Evolutionary conservation across 2,329 filamentous ascomycete genomes (phyloP).

Genomic region (Grosmannia serpens): DNA sequence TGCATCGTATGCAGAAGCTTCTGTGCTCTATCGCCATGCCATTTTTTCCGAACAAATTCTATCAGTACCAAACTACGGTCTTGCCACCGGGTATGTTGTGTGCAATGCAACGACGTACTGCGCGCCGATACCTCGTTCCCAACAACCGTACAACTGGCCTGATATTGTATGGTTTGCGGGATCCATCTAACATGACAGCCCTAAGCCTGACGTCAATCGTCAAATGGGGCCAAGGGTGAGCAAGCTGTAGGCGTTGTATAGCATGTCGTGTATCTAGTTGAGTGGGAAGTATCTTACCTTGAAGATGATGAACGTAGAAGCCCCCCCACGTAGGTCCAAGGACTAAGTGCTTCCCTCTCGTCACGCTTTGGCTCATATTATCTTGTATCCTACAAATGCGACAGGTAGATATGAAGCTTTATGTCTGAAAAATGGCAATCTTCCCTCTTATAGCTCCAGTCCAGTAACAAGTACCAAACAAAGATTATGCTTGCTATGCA

Average conservation of each 20-base stretch:
- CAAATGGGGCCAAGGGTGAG: neutral
- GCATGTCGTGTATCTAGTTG: no score
- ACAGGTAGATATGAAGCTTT: no score
- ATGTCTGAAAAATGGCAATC: no score
- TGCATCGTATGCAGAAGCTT: neutral
- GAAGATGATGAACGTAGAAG: no score
- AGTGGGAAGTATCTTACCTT: no score
- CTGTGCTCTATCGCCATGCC: neutral
- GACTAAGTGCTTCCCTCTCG: no score
- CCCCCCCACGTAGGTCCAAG: no score
- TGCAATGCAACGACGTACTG: neutral
- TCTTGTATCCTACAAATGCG: no score
- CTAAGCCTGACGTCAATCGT: neutral
- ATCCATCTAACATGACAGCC: neutral
- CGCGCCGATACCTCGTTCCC: neutral
- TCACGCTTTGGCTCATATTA: no score
- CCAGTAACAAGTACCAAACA: neutral
- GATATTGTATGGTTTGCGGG: no score
- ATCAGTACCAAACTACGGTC: neutral
- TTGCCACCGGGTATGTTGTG: neutral
- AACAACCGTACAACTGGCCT: neutral
- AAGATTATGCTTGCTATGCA: no score
- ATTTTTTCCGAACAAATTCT: neutral
- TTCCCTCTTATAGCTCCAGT: neutral
- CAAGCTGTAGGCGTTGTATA: no score